Conservation (phyloP, 2,329 filamentous ascomycete genomes). For the Sporothrix brasiliensis region DNA sequence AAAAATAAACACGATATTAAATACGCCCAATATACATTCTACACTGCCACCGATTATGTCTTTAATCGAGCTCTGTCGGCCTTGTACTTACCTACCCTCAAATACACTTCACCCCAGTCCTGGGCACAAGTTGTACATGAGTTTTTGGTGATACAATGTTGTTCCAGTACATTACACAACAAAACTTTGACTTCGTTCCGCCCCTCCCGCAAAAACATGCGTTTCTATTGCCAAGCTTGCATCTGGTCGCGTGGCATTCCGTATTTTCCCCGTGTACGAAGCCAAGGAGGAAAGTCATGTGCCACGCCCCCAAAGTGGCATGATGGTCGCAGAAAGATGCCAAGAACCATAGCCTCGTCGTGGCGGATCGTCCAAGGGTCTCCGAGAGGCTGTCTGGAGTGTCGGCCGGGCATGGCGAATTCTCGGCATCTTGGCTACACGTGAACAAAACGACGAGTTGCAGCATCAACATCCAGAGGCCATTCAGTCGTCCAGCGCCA, state of each 20-base stretch:
- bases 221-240: not conserved
- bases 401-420: not conserved
- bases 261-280: not conserved
- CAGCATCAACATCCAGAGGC: no score
- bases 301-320: not conserved
- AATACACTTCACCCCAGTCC: no score
- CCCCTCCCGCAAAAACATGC: not conserved
- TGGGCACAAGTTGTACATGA: no score
- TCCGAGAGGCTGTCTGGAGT: not conserved
- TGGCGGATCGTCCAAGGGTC: no score
- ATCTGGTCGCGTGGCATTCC: not conserved
- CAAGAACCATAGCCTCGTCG: not conserved
- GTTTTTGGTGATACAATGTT: not conserved
- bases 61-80: no score
- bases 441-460: not conserved
- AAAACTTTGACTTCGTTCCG: not conserved
- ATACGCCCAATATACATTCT: no score
- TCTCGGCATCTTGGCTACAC: constrained; percentile 8
- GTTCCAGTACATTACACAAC: not conserved
- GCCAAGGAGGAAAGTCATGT: not conserved
- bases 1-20: no score
- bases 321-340: not conserved
- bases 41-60: no score
- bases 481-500: no score
- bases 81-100: no score